Base-by-base conservation (phyloP, 2,329 filamentous ascomycete species). In the Aschersonia sp. region DNA sequence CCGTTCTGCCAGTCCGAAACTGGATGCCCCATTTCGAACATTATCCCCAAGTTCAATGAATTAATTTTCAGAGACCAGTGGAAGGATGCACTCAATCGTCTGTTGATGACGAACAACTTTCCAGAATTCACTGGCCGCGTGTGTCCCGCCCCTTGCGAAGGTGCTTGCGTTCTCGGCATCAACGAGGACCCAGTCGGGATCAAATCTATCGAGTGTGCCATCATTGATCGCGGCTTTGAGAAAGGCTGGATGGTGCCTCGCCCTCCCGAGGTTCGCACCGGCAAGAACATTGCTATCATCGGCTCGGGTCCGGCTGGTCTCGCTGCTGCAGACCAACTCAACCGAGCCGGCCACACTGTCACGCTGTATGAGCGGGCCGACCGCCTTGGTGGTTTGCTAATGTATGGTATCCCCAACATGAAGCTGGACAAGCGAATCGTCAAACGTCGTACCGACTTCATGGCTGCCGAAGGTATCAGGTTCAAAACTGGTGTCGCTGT, bases 351-450 rank as follows among this genome's bases (percentile, higher is more conserved):
- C 31, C 90, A 97, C 69, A 70, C 63, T 5, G 87, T 95, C 47
- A 95, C 87, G 10, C 79, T 97, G 14, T 95, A 92, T 60, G 90
- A 97, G 74, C 87, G 90, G 54, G 80, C 88, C 50, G 90, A 97
- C 62, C 87, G 90, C 54, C 72, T 84, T 49, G 90, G 90, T 68
- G 90, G 90, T 65, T 74, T 97, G 48, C 78, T 97, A 59, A 95
- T 95, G 90, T 95, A 97, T 62, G 90, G 90, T 56, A 97, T 97
- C 56, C 90, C 90, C 55, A 97, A 97, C 74, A 97, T 97, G 90
- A 97, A 97, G 74, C 84, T 97, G 41, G 90, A 97, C 72, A 97
- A 97, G 77, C 87, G 87, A 62, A 82, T 95, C 53, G 90, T 97
- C 51, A 90, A 95, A 74, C 85, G 90, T 46, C 85, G 90, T 64